A percentile compares a stretch with the other conserved stretches of the same genome.
These are phyloP conservation scores for Akanthomyces lecanii DNA, from an alignment of 2,329 filamentous ascomycete genomes.

Conservation along the genomic window DNA sequence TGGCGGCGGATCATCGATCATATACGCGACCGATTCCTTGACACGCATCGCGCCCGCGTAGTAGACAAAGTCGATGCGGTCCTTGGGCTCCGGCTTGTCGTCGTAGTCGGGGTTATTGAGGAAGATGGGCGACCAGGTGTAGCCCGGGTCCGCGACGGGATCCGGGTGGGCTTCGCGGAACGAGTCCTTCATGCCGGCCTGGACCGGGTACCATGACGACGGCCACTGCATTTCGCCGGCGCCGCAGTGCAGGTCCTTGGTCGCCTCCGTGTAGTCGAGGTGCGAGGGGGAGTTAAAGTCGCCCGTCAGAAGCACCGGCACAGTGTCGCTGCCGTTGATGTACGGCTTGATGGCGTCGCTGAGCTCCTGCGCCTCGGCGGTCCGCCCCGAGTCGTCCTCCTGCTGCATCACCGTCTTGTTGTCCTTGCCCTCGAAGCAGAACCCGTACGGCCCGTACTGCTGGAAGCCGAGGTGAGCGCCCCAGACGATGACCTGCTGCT, in stretches of 20 bases:
- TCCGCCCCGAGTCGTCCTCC: slow-evolving; percentile 34
- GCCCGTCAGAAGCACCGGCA: slow-evolving; percentile 36
- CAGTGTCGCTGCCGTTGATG: slow-evolving; percentile 26
- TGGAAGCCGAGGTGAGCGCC: slow-evolving; percentile 33
- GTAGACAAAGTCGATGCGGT: slow-evolving; percentile 42
- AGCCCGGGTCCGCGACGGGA: slow-evolving; percentile 29
- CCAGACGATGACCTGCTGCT: slow-evolving; percentile 32
- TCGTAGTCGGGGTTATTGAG: slow-evolving; percentile 26
- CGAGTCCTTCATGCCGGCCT: slow-evolving; percentile 35
- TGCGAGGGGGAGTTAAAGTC: slow-evolving; percentile 43
- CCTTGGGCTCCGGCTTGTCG: slow-evolving; percentile 33
- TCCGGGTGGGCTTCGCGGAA: slow-evolving; percentile 36
- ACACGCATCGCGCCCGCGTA: slow-evolving; percentile 28
- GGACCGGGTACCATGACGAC: slow-evolving; percentile 30
- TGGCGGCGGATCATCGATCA: slow-evolving; percentile 29
- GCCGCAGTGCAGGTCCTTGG: slow-evolving; percentile 33
- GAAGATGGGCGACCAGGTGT: slow-evolving; percentile 39
- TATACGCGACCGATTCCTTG: slow-evolving; percentile 25
- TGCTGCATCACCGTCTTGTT: slow-evolving; percentile 29
- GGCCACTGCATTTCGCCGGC: slow-evolving; percentile 34
- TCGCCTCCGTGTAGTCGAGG: slow-evolving; percentile 35
- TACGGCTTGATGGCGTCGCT: slow-evolving; percentile 30
- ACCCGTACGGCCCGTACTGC: slow-evolving; percentile 41
- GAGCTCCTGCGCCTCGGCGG: slow-evolving; percentile 33
- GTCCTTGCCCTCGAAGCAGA: slow-evolving; percentile 35